Evolutionary conservation across 768 basidiomycete species (phyloP), one percentile per base, ranked within the genome.

Genomic region (Termitomyces heimii): DNA sequence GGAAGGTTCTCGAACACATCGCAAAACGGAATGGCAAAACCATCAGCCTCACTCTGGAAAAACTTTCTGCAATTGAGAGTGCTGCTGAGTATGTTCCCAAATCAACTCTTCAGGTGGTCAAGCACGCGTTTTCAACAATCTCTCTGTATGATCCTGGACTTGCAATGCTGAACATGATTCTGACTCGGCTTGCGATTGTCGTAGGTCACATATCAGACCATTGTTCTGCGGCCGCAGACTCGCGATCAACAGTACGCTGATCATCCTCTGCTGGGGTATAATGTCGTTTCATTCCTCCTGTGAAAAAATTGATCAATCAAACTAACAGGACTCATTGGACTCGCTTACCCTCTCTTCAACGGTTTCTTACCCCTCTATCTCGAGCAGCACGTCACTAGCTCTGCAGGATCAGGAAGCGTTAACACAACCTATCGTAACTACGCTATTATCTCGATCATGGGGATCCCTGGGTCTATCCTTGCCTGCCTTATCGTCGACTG

Each of bases 281-380:
- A 67, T 10, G 9, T 40, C n/a, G 6, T 7, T 28, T 39, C 31
- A 24, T 44, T 14, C 32, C 12, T n/a, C 7, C 22, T 12, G 22
- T 40, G 26, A 29, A 29, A 26, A 1, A 18, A 29, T 4, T 42
- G 20, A 42, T 22, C 13, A 16, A 24, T 24, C 12, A 12, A 20
- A n/a, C 18, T 10, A 24, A 56, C 45, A 69, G 79, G 72, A 35
- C 61, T 78, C 31, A 75, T 82, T 48, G 82, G 82, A 7, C 73
- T 82, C 2, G 81, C 79, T 6, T 82, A 79, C 61, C 82, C 82
- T 6, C 70, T 83, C 2, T 82, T 77, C 69, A 81, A 73, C 55
- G 66, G 73, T 3, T 84, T 82, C 68, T 70, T 84, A 24, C 77
- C 82, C 3, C 66, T 79, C 1, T 81, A 80, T 60, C 75, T 82